Base-by-base conservation (phyloP, 2,329 filamentous ascomycete genomes). In the Zelopaecilomyces penicillatus region DNA sequence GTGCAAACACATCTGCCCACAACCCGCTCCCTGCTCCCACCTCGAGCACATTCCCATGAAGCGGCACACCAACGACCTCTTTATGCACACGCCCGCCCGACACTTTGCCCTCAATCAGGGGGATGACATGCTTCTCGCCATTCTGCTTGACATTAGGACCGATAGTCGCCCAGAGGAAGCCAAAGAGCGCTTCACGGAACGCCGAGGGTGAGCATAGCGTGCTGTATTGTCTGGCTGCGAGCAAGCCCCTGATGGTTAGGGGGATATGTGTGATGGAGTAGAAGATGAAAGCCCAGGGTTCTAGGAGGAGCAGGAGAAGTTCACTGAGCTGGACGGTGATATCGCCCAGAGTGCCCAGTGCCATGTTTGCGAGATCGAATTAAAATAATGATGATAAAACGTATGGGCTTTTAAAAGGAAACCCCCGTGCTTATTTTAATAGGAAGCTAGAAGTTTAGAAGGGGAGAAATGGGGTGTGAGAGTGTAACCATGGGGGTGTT, bases 21-120 rank as follows among this genome's bases (percentile, higher is more conserved):
- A 79, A 67, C 3, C 80, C 81, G 2, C 63, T 69, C 3, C 77
- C 82, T 1, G 81, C 73, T 3, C 81, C 81, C 43, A 84, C 69
- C 61, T 85, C 82, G 37, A 83, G 58, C 5, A 81, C 73, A 2
- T 72, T 65, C 3, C 80, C 78, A 1, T 56, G 54, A 6, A 78
- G 62, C 3, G 68, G 68, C 45, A 62, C 55, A 44, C 58, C 55
- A 19, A 57, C 60, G 34, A 53, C 55, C 10, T 58, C 59, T 0
- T 62, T 58, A 5, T 65, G 48, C 33, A 68, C 53, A 5, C 38
- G 47, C 5, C 73, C 75, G 10, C 52, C 52, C 8, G 45, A 45
- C 4, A 71, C 64, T 30, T 69, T 66, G 9, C 76, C 76, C 46
- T 75, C 66, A 2, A 83, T 67, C 2, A 83, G 63, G 0, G 80